Evolutionary conservation across 1,284 basidiomycete genomes (phyloP), one percentile per base, ranked within the genome.

Genomic region (Papiliotrema flavescens): DNA sequence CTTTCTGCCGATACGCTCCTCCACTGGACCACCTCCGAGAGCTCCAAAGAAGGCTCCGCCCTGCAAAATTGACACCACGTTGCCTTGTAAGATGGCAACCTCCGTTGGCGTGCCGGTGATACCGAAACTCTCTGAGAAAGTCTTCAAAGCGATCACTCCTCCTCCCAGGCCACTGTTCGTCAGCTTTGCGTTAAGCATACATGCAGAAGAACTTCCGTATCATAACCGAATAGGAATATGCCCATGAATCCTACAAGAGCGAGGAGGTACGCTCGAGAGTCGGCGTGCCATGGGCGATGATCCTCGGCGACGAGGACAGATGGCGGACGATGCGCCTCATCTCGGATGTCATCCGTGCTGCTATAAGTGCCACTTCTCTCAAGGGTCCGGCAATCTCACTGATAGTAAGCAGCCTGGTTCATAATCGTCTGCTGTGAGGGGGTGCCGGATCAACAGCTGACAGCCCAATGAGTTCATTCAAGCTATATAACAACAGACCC

Each of bases 11-110:
- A 70, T 43, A 11, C 57, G 49, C 50, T 72, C 64, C 49, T 65
- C 63, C 45, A 73, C 49, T 0, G 66, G 69, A 0, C 84, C 82
- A 60, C 81, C 84, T 20, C 79, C 78, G 6, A 90, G 68, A 14
- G 88, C 85, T 46, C 89, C 88, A 66, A 90, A 89, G 79, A 89
- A 89, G 13, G 73, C 71, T 28, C 87, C 87, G 2, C 84, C 88
- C 69, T 89, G 87, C 19, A 90, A 80, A 20, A 89, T 86, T 9
- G 87, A 85, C 23, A 89, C 88, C 37, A 85, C 80, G 63, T 85
- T 83, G 53, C 72, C 62, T 64, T 67, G 60, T 13, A 71, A 57
- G 11, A 59, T 41, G 4, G 65, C 57, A 34, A 67, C 55, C 43
- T 75, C 62, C 40, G 53, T 46, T 6, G 55, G 57, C 24, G 58